Percentiles rank a stretch among this genome's conserved stretches.
phyloP scores from a whole-genome alignment of 176 grass and related monocot genomes.

The Musa beccarii region DNA sequence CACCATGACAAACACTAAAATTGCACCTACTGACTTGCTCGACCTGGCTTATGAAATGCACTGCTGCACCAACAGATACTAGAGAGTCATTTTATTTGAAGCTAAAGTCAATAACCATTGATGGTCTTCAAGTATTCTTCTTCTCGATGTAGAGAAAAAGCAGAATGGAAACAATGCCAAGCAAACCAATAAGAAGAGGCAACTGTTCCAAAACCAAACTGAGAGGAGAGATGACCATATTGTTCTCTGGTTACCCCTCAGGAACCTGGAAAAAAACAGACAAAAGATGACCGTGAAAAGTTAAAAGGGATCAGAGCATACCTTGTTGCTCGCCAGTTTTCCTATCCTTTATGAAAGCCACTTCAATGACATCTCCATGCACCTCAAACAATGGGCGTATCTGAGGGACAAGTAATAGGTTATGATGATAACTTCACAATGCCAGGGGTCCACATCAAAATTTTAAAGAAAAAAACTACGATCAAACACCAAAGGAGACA shows the following conservation, averaged over 20 bases:
- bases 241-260: constrained; percentile 54
- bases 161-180: constrained; percentile 42
- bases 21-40: constrained; percentile 7
- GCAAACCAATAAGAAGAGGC: constrained; percentile 30
- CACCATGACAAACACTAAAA: constrained; percentile 1
- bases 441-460: too few species aligned
- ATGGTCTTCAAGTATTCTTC: constrained; percentile 30
- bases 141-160: constrained; percentile 37
- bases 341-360: constrained; percentile 95
- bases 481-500: not conserved
- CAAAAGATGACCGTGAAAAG: constrained; percentile 34
- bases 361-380: constrained; percentile 94
- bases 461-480: not conserved
- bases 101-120: constrained; percentile 30
- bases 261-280: constrained; percentile 69
- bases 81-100: constrained; percentile 35
- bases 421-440: too few species aligned
- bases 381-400: constrained; percentile 94
- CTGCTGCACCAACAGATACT: constrained; percentile 31
- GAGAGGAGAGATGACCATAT: constrained; percentile 59
- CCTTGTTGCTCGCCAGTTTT: constrained; percentile 97
- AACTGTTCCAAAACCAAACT: constrained; percentile 63
- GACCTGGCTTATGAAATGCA: constrained; percentile 22
- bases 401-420: constrained; percentile 18
- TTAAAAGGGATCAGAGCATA: constrained; percentile 32